phyloP scores from a whole-genome alignment of 108 stramenopile genomes.

The Pseudonitzschia delicatissima region DNA sequence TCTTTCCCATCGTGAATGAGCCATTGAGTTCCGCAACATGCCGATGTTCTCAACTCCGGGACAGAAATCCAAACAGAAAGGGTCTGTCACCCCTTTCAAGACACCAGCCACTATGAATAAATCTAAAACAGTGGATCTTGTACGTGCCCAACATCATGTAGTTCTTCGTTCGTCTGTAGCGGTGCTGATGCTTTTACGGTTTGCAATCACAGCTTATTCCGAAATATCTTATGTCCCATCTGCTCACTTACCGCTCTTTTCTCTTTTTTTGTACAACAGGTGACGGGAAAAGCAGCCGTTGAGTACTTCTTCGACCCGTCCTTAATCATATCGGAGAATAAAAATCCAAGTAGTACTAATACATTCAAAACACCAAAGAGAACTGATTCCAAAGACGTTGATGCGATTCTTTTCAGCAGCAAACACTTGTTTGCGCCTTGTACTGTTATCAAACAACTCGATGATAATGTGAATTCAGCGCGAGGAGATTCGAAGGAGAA shows the following conservation, averaged over 20 bases:
- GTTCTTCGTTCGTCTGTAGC: no score
- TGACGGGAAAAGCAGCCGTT: slow-evolving; percentile 81
- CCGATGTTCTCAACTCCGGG: slow-evolving; percentile 3
- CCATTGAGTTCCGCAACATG: no score
- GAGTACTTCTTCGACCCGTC: slow-evolving; percentile 87
- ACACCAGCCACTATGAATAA: slow-evolving; percentile 9
- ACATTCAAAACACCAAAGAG: slow-evolving; percentile 34
- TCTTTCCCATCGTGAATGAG: no score
- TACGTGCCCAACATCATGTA: no score
- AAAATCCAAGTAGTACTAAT: slow-evolving; percentile 10
- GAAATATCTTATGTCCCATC: not conserved
- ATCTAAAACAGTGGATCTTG: slow-evolving; percentile 51
- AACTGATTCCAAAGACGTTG: slow-evolving; percentile 9
- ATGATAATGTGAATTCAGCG: slow-evolving; percentile 23
- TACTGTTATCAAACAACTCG: slow-evolving; percentile 70
- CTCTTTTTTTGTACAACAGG: slow-evolving; percentile 32
- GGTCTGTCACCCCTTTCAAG: not conserved
- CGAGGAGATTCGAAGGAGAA: slow-evolving; percentile 4
- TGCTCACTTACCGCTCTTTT: not conserved
- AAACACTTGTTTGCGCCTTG: slow-evolving; percentile 81
- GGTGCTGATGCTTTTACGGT: no score
- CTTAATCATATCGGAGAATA: slow-evolving; percentile 42
- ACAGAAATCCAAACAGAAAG: not conserved
- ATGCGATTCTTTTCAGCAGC: slow-evolving; percentile 42
- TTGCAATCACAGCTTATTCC: not conserved